Evolutionary conservation across 2,329 filamentous ascomycete genomes (phyloP), one percentile per base, ranked within the genome.

Genomic region (Blastomyces silverae): DNA sequence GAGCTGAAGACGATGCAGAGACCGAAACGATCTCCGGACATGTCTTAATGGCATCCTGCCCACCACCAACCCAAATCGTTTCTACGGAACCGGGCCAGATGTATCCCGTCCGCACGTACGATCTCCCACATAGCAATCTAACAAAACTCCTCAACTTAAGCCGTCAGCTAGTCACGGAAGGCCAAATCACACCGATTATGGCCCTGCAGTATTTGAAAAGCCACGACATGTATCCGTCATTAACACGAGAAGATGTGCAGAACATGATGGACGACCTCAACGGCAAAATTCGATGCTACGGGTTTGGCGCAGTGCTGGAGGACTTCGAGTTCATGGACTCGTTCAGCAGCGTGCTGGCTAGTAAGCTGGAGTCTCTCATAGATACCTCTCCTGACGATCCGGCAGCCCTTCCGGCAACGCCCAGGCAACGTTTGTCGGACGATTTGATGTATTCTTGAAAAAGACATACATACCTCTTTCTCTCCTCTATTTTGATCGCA

Each of bases 41-140:
- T 76, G 92, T 91, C 4, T 81, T 97, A 69, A 97, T 97, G 93
- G 90, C 91, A 20, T 90, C 89, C 20, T 96, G 91, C 73, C 92
- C 93, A 58, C 91, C 92, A 5, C 85, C 87, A 62, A 83, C 80
- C 65, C 84, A 87, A 71, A 82, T 87, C 69, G 77, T 80, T 65
- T 79, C 79, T 56, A 80, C 82, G 42, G 83, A 84, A 1, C 68
- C 71, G 58, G 78, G 82, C 60, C 81, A 85, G 44, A 77, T 80
- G 58, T 87, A 87, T 71, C 82, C 83, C 62, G 86, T 88, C 73
- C 86, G 90, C 74, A 93, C 92, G 61, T 93, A 91, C 79, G 89
- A 94, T 73, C 79, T 94, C 6, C 87, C 84, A 66, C 90, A 89
- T 74, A 84, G 84, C 48, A 91, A 94, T 72, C 82, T 99, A 61